phyloP scores from a whole-genome alignment of 2,329 filamentous ascomycete species.

The Hypoxylon rubiginosum region DNA sequence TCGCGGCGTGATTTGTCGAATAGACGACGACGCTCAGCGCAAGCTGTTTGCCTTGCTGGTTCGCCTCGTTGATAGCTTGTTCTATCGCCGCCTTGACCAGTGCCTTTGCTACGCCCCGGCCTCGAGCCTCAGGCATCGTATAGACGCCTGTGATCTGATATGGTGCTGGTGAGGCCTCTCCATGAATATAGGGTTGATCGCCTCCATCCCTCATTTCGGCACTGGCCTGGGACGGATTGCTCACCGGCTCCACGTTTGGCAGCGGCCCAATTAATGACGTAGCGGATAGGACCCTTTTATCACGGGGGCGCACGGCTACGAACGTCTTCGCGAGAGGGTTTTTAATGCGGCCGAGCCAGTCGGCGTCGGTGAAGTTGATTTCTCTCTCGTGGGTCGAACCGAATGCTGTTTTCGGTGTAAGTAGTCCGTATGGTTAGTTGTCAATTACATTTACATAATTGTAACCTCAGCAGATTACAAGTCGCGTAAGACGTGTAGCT shows the following conservation, averaged over 20 bases:
- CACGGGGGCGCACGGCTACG: conserved; percentile 46
- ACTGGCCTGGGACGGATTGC: conserved; percentile 41
- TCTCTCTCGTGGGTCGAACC: conserved; percentile 56
- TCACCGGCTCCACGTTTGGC: conserved; percentile 38
- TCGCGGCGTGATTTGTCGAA: conserved; percentile 51
- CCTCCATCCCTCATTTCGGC: conserved; percentile 26
- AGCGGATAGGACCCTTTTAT: conserved; percentile 50
- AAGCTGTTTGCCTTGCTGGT: conserved; percentile 44
- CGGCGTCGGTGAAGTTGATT: conserved; percentile 51
- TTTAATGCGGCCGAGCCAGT: conserved; percentile 54
- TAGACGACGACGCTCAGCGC: conserved; percentile 53
- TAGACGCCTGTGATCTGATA: conserved; percentile 57
- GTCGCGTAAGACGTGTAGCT: conserved; percentile 4
- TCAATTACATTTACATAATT: conserved; percentile 29
- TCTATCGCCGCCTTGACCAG: conserved; percentile 50
- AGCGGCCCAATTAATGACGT: conserved; percentile 53
- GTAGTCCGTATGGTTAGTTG: conserved; percentile 35
- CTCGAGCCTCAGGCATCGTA: conserved; percentile 54
- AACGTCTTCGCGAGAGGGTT: conserved; percentile 55
- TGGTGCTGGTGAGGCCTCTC: conserved; percentile 42
- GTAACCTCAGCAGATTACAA: background rate
- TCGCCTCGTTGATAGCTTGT: conserved; percentile 42
- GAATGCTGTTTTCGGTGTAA: conserved; percentile 49
- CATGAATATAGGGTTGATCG: conserved; percentile 23
- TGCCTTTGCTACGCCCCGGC: conserved; percentile 53